Base-by-base conservation (phyloP, 192 early-diverging fungal species). In the Phlyctochytrium planicorne region DNA sequence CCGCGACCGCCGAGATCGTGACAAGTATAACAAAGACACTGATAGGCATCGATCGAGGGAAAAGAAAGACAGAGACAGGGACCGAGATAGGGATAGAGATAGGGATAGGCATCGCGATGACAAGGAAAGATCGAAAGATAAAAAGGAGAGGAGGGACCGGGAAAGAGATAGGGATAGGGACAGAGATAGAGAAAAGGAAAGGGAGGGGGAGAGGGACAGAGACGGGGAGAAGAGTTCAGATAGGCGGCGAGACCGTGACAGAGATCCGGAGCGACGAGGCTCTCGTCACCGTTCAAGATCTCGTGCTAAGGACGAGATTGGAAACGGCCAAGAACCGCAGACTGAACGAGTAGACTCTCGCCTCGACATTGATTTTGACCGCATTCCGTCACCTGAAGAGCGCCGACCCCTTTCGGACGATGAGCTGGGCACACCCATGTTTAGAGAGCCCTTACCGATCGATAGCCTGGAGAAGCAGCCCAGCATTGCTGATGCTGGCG, bases 251-350 rank as follows among this genome's bases (percentile, higher is more conserved):
- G 52, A 71, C n/a, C 53, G 40, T 3, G 70, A 57, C 20, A 61
- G 70, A n/a, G 70, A 70, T 12, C 37, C 36, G 30, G 68, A 70
- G 37, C 67, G 47, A 63, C 32, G 40, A 47, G 40, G 20, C 40
- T 20, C 10, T 47, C 40, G 40, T 47, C 10, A 47, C 6, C 40
- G 40, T 20, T 47, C 40, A 14, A 6, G 40, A 47, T 47, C 40
- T 14, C 40, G 40, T 47, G 40, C 6, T 47, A 47, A 47, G 20
- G 40, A 47, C n/a, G n/a, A n/a, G n/a, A n/a, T n/a, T n/a, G n/a
- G n/a, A n/a, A n/a, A n/a, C n/a, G n/a, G n/a, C n/a, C n/a, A n/a
- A n/a, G n/a, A n/a, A n/a, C n/a, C n/a, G n/a, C n/a, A n/a, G n/a
- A n/a, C n/a, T n/a, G n/a, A n/a, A n/a, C n/a, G n/a, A n/a, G n/a